These are phyloP conservation scores for Adansonia gregorii DNA, from an alignment of 441 rosid genomes.

Conservation along the genomic window DNA sequence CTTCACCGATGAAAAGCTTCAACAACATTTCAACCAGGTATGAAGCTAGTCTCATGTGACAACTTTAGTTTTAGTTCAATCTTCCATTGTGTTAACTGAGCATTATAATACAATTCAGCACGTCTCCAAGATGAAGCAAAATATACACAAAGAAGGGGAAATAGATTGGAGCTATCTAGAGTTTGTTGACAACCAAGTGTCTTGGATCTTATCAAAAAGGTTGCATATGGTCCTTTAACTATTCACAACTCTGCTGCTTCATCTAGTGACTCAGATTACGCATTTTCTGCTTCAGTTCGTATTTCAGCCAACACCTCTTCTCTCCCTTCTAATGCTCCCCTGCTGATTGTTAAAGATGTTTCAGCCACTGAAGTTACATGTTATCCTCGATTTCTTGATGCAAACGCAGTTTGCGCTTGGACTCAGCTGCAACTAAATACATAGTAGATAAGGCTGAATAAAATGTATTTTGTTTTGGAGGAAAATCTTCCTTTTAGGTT, in stretches of 20 bases:
- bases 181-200: slow-evolving; percentile 73
- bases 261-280: slow-evolving; percentile 64
- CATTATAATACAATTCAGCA: slow-evolving; percentile 51
- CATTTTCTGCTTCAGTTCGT: slow-evolving; percentile 59
- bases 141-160: slow-evolving; percentile 66
- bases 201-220: slow-evolving; percentile 76
- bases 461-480: background rate
- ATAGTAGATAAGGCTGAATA: slow-evolving; percentile 11
- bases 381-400: slow-evolving; percentile 40
- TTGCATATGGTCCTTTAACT: slow-evolving; percentile 6
- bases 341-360: slow-evolving; percentile 59
- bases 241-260: slow-evolving; percentile 57
- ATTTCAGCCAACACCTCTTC: slow-evolving; percentile 37
- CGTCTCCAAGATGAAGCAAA: slow-evolving; percentile 82
- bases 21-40: slow-evolving; percentile 16
- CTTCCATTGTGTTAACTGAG: slow-evolving; percentile 33
- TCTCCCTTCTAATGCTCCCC: slow-evolving; percentile 44
- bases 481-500: slow-evolving; percentile 10
- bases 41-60: slow-evolving; percentile 46
- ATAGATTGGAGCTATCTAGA: slow-evolving; percentile 81
- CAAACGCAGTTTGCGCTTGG: slow-evolving; percentile 24
- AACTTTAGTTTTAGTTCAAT: slow-evolving; percentile 30
- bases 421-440: slow-evolving; percentile 1
- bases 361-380: slow-evolving; percentile 62
- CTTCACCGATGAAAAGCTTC: slow-evolving; percentile 25